Percentiles rank a stretch among this genome's conserved stretches.
phyloP scores from a whole-genome alignment of 2,329 filamentous ascomycete genomes.

The Aspergillus versicolor region DNA sequence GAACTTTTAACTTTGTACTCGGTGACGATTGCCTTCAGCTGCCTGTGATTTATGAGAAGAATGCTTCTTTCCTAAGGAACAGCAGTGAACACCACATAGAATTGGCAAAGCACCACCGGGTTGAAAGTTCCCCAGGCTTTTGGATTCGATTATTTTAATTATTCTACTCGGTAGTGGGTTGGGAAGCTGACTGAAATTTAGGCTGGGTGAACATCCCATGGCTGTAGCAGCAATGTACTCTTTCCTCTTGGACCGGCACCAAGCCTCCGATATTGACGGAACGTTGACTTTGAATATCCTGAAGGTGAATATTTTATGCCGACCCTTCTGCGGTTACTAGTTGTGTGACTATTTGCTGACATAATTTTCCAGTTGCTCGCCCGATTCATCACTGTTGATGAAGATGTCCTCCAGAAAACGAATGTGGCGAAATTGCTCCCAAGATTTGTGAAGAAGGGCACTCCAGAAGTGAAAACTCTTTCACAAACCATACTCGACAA shows the following conservation, averaged over 20 bases:
- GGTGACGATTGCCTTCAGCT: constrained; percentile 8
- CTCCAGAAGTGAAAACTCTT: constrained; percentile 55
- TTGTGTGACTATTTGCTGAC: constrained; percentile 23
- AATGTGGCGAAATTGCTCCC: constrained; percentile 59
- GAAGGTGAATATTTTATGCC: constrained; percentile 37
- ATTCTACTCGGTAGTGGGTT: not conserved
- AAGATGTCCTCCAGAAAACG: constrained; percentile 58
- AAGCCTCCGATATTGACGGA: constrained; percentile 49
- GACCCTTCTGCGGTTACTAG: not conserved
- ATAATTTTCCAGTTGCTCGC: constrained; percentile 48
- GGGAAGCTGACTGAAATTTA: constrained; percentile 20
- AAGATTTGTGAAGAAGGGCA: constrained; percentile 59
- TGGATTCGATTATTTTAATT: not conserved
- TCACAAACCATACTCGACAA: constrained; percentile 56
- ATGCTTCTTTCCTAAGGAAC: not conserved
- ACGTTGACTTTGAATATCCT: constrained; percentile 45
- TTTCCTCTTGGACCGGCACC: constrained; percentile 50
- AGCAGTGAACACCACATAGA: constrained; percentile 2
- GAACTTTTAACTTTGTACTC: constrained; percentile 14
- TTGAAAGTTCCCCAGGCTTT: not conserved
- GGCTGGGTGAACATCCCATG: constrained; percentile 51
- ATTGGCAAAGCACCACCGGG: not conserved
- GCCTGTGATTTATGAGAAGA: constrained; percentile 4
- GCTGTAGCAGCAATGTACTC: constrained; percentile 48
- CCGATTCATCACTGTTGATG: constrained; percentile 57